Evolutionary conservation across 2,329 filamentous ascomycete genomes (phyloP).

Genomic region (Nectriaceae sp.): DNA sequence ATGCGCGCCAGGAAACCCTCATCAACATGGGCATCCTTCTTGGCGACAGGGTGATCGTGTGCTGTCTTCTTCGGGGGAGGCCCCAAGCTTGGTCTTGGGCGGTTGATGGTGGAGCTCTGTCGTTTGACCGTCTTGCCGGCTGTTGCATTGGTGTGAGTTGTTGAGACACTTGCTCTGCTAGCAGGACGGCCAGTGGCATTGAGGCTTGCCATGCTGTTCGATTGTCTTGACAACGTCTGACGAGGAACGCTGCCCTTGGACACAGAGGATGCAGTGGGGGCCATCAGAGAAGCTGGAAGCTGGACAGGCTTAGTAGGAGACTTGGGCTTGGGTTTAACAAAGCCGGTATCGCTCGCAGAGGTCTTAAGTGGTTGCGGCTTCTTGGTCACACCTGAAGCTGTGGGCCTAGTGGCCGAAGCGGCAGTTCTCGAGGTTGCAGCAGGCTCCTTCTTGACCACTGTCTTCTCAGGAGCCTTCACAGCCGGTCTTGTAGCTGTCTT

Average conservation of each 20-base stretch:
- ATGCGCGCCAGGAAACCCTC: slow-evolving; percentile 77
- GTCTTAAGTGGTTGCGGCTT: slow-evolving; percentile 46
- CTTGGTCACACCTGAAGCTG: slow-evolving; percentile 38
- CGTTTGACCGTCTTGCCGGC: slow-evolving; percentile 41
- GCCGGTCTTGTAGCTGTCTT: slow-evolving; percentile 32
- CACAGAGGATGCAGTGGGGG: slow-evolving; percentile 69
- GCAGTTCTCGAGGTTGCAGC: slow-evolving; percentile 15
- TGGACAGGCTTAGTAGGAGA: slow-evolving; percentile 70
- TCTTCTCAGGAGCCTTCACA: slow-evolving; percentile 25
- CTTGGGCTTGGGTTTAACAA: slow-evolving; percentile 62
- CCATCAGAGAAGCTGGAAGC: slow-evolving; percentile 66
- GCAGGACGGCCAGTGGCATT: slow-evolving; percentile 42
- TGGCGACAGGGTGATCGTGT: slow-evolving; percentile 36
- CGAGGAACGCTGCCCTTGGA: slow-evolving; percentile 51
- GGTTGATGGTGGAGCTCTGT: slow-evolving; percentile 47
- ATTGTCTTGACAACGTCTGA: slow-evolving; percentile 25
- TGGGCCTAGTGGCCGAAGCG: slow-evolving; percentile 28
- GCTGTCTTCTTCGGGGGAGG: slow-evolving; percentile 57
- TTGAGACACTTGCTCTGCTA: slow-evolving; percentile 47
- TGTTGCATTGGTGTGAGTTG: slow-evolving; percentile 23
- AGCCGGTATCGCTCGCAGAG: slow-evolving; percentile 42
- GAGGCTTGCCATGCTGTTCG: slow-evolving; percentile 37
- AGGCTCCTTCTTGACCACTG: slow-evolving; percentile 37
- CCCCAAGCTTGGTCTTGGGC: slow-evolving; percentile 55
- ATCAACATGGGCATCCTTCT: slow-evolving; percentile 59